phyloP scores from a whole-genome alignment of 129 eudicot species.

The Oenanthe sinensis region DNA sequence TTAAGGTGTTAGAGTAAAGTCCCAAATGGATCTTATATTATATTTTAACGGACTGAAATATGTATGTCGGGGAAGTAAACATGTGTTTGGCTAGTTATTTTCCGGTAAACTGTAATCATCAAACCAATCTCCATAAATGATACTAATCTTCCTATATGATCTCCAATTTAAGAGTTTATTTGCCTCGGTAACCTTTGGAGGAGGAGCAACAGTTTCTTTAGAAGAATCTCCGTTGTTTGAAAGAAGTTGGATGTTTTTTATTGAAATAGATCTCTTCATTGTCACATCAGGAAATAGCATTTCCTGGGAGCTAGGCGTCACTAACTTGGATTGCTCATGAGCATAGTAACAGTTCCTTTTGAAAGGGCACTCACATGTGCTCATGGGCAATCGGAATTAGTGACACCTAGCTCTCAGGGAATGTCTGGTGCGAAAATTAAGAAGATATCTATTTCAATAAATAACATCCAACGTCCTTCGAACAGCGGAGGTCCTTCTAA shows the following conservation, averaged over 20 bases:
- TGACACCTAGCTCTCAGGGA: too few relatives aligned
- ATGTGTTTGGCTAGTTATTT: background rate
- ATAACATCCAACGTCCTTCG: too few relatives aligned
- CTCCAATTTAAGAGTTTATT: conserved; percentile 31
- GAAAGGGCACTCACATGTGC: background rate
- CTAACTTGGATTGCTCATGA: conserved; percentile 27
- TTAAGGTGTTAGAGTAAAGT: too few relatives aligned
- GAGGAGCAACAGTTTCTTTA: conserved; percentile 18
- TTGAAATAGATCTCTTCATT: conserved; percentile 15
- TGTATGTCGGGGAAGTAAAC: too few relatives aligned
- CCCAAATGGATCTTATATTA: too few relatives aligned
- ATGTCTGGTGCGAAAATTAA: too few relatives aligned
- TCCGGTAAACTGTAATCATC: conserved; percentile 13
- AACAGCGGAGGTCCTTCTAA: too few relatives aligned
- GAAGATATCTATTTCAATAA: too few relatives aligned
- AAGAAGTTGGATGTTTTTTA: conserved; percentile 12
- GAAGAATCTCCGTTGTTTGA: conserved; percentile 5
- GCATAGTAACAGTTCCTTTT: background rate
- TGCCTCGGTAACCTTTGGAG: conserved; percentile 10
- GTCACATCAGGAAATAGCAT: conserved; percentile 28
- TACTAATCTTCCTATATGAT: conserved; percentile 34
- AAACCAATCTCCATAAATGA: conserved; percentile 73
- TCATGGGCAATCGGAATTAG: too few relatives aligned
- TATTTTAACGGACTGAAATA: too few relatives aligned
- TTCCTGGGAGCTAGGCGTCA: conserved; percentile 20